These are phyloP conservation scores for Starmerella roubikii DNA, from an alignment of 805 yeast species.

Conservation along the genomic window DNA sequence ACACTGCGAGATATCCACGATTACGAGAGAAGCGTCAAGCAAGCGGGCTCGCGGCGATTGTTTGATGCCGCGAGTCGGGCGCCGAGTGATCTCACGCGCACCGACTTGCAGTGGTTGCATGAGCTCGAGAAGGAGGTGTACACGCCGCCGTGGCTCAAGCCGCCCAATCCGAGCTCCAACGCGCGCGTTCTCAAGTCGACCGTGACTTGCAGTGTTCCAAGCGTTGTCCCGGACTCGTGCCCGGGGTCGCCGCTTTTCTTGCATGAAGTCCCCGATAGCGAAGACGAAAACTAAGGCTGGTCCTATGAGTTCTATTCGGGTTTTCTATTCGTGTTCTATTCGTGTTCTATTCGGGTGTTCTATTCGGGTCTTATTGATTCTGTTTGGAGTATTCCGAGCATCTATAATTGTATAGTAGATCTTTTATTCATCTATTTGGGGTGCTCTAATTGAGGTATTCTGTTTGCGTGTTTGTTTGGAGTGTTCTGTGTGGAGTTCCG, in stretches of 20 bases:
- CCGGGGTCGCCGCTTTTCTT: conserved; percentile 14
- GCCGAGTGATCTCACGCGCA: conserved; percentile 4
- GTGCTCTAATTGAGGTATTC: no score
- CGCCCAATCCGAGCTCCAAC: neutral
- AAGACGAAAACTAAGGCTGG: neutral
- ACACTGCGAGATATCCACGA: neutral
- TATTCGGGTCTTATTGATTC: no score
- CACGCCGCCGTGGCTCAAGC: conserved; percentile 14
- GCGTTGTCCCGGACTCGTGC: conserved; percentile 16
- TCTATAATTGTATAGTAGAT: no score
- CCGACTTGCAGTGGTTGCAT: conserved; percentile 15
- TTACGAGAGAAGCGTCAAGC: neutral
- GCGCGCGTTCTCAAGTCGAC: conserved; percentile 6
- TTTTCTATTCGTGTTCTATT: no score
- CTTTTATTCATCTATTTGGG: no score
- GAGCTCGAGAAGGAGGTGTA: conserved; percentile 11
- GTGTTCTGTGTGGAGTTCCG: no score
- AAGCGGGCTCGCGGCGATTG: neutral
- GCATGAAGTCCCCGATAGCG: conserved; percentile 17
- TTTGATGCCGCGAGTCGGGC: conserved; percentile 1
- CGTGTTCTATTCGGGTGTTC: no score
- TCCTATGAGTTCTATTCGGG: neutral
- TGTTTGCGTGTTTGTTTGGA: no score
- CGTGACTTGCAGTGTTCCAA: conserved; percentile 1
- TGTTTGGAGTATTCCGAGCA: no score